A percentile compares a stretch with the other conserved stretches of the same genome.
Conservation (phyloP, 1,284 basidiomycete species). For the Ustilago sp. region DNA sequence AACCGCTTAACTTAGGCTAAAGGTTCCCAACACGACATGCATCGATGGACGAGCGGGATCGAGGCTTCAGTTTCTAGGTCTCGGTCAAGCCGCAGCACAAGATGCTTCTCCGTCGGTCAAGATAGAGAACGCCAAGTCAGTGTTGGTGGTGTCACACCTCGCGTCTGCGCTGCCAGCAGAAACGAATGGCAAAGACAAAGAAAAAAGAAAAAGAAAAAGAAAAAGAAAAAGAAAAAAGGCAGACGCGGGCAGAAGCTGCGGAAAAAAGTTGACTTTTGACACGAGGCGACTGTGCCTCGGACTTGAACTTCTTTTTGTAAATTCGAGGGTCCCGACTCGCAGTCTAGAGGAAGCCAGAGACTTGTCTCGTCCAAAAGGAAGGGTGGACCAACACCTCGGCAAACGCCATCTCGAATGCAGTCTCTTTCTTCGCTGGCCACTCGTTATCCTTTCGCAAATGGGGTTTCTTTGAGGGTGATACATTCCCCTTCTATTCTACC, state of each 20-base stretch:
- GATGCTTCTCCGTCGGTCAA: constrained; percentile 2
- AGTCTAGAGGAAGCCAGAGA: neutral
- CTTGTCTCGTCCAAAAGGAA: constrained; percentile 16
- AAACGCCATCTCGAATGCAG: neutral
- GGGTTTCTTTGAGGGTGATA: neutral
- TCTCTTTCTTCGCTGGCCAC: neutral
- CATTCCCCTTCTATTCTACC: too few species aligned
- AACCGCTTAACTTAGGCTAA: neutral
- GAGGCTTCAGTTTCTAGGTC: neutral
- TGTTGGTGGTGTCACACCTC: neutral
- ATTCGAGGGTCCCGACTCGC: constrained; percentile 2
- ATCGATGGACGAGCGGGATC: neutral
- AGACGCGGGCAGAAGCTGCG: neutral
- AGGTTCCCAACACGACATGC: neutral
- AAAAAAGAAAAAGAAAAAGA: neutral
- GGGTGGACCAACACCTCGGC: constrained; percentile 14
- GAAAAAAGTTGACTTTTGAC: constrained; percentile 5
- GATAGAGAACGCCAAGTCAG: neutral
- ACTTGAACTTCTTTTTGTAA: neutral
- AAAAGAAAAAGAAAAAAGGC: neutral
- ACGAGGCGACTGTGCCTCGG: constrained; percentile 17
- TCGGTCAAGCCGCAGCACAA: neutral
- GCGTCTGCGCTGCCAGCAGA: neutral
- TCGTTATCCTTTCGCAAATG: neutral
- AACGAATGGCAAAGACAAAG: too few species aligned